Evolutionary conservation across 345 rosid genomes (phyloP).

Genomic region (Bruguiera sexangula): DNA sequence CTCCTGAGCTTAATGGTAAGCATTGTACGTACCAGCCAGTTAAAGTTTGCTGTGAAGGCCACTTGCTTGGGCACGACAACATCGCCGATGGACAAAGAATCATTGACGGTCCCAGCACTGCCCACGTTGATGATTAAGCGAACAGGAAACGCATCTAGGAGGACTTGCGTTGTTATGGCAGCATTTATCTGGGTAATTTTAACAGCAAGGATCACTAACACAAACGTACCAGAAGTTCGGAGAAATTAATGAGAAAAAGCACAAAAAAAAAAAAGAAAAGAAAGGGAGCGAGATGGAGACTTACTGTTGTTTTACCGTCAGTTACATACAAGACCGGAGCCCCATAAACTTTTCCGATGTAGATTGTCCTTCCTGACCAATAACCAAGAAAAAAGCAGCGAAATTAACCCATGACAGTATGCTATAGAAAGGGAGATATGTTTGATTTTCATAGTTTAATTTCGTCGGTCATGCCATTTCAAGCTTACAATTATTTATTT

Average conservation of each 20-base stretch:
- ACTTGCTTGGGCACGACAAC: not conserved
- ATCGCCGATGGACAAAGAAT: not conserved
- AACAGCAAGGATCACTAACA: too few relatives aligned
- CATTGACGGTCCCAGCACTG: slow-evolving; percentile 2
- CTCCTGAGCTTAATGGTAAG: too few relatives aligned
- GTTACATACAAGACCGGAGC: not conserved
- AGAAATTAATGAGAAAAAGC: too few relatives aligned
- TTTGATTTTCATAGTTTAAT: too few relatives aligned
- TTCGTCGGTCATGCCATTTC: too few relatives aligned
- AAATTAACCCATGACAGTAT: too few relatives aligned
- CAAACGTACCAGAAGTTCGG: too few relatives aligned
- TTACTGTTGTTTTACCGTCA: not conserved
- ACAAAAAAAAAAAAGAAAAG: too few relatives aligned
- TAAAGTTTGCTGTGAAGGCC: slow-evolving; percentile 2
- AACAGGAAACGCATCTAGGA: not conserved
- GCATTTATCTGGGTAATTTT: not conserved
- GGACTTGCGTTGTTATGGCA: not conserved
- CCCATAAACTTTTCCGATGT: not conserved
- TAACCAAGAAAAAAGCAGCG: too few relatives aligned
- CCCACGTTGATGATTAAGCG: not conserved
- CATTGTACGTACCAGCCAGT: not conserved
- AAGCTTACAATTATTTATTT: too few relatives aligned
- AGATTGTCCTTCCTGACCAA: not conserved
- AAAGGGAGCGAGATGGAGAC: not conserved
- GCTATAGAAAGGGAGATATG: too few relatives aligned